Evolutionary conservation across 495 filamentous ascomycete genomes (phyloP), one percentile per base, ranked within the genome.

Genomic region (Lophiostoma macrostomum): DNA sequence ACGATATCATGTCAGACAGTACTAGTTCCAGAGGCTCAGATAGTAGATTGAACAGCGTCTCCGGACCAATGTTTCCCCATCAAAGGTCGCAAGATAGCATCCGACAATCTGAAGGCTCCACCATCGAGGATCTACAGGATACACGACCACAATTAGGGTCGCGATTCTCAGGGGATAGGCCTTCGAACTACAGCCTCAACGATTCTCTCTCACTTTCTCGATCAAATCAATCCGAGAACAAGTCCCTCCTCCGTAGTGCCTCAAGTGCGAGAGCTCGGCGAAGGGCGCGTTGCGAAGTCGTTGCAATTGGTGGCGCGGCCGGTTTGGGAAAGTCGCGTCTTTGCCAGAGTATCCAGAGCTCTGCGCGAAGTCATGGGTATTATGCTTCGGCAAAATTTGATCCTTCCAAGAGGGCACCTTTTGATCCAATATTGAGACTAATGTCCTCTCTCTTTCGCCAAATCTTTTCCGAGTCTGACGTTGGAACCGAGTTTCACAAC

Each of bases 381-480:
- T 90, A 89, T 61, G 86, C 88, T 0, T 84, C 84, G 29, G 83
- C 88, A 16, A 91, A 90, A 65, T 88, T 96, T 55, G 90, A 95
- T 58, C 81, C 81, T n/a, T 81, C 86, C 3, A 81, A 84, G 67
- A 80, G 80, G 50, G 83, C 85, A 0, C 87, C 90, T 3, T 96
- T 91, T 65, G 88, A 90, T 24, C 87, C 90, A 0, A 78, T 95
- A 31, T 75, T 93, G 2, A 86, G 85, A 61, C 72, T 91, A 1
- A 72, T 95, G 53, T 87, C 87, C 5, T 90, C 86, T 31, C 72
- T 95, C 4, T 86, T 96, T 56, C 86, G 88, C 41, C 90, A 96
- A 60, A 90, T 94, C 6, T 95, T 91, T 72, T 91, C 88, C 0
- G 90, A 96, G 65, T 84, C 83, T 45, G 87, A 95, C 69, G 85